These are phyloP conservation scores for Phragmites australis DNA, from an alignment of 176 grass and related monocot species.

Conservation along the genomic window DNA sequence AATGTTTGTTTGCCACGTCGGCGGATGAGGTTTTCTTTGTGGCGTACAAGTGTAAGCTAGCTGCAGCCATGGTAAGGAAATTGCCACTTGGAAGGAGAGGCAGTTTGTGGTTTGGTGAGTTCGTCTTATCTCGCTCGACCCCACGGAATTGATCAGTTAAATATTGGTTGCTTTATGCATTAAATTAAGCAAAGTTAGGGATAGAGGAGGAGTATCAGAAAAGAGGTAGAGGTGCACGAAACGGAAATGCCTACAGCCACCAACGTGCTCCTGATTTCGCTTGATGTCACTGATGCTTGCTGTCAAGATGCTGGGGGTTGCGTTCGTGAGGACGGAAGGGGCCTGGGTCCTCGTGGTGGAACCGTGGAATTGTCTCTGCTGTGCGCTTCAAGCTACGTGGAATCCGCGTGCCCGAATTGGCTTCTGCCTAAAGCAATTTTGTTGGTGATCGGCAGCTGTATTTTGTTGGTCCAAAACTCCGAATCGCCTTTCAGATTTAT, in stretches of 20 bases:
- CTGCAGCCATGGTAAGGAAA: conserved; percentile 11
- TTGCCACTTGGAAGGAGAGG: conserved; percentile 19
- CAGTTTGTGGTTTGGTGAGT: conserved; percentile 24
- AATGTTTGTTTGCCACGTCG: conserved; percentile 43
- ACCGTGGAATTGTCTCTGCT: conserved; percentile 32
- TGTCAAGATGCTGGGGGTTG: conserved; percentile 30
- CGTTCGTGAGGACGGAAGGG: conserved; percentile 35
- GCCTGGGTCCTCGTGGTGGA: conserved; percentile 3
- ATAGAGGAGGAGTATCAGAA: not conserved
- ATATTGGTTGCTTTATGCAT: not conserved
- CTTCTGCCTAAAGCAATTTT: conserved; percentile 20
- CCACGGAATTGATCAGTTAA: conserved; percentile 19
- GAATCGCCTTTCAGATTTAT: not conserved
- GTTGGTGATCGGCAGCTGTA: no score
- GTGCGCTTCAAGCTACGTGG: conserved; percentile 52
- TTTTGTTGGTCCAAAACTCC: no score
- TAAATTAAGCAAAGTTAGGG: not conserved
- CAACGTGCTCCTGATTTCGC: conserved; percentile 26
- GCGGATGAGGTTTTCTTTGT: conserved; percentile 20
- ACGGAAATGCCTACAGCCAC: conserved; percentile 8
- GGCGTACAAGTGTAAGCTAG: not conserved
- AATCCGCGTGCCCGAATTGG: conserved; percentile 23
- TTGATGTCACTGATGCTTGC: conserved; percentile 5
- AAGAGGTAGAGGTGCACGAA: conserved; percentile 34
- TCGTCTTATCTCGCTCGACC: not conserved